Percentiles rank a stretch among this genome's conserved stretches.
phyloP scores from a whole-genome alignment of 176 grass and related monocot genomes.

The Lolium multiflorum region DNA sequence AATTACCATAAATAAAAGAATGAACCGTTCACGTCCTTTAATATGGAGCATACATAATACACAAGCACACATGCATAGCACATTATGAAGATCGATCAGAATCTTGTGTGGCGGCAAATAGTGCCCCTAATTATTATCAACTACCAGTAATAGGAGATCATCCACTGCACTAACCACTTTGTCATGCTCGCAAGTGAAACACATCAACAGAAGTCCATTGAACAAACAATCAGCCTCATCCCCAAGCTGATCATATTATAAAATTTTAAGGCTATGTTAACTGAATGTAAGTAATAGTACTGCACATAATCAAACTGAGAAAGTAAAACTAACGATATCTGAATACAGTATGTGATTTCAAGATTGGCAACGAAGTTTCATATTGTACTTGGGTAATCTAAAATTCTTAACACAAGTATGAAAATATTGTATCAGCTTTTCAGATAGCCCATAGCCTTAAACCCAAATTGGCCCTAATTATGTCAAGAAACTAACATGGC shows the following conservation, averaged over 20 bases:
- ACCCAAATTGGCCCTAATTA: too few species aligned
- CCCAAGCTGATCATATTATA: neutral
- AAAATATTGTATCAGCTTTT: too few species aligned
- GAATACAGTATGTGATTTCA: neutral
- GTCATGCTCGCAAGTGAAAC: slow-evolving; percentile 78
- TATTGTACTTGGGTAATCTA: neutral
- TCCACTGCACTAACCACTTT: slow-evolving; percentile 65
- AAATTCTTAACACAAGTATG: too few species aligned
- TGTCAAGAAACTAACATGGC: too few species aligned
- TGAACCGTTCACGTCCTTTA: too few species aligned
- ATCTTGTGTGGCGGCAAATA: slow-evolving; percentile 73
- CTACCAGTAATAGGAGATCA: slow-evolving; percentile 66
- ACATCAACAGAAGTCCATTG: neutral
- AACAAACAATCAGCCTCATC: neutral
- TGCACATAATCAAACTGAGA: too few species aligned
- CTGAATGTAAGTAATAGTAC: neutral
- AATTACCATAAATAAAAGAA: too few species aligned
- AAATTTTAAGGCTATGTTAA: neutral
- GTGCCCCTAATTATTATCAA: too few species aligned
- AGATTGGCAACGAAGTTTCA: neutral
- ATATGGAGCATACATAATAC: too few species aligned
- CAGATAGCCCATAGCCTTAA: too few species aligned
- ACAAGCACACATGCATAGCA: too few species aligned
- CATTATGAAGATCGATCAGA: slow-evolving; percentile 54
- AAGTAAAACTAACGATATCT: too few species aligned